Evolutionary conservation across 2,329 filamentous ascomycete species (phyloP), one percentile per base, ranked within the genome.

Genomic region (Colletotrichum karsti): DNA sequence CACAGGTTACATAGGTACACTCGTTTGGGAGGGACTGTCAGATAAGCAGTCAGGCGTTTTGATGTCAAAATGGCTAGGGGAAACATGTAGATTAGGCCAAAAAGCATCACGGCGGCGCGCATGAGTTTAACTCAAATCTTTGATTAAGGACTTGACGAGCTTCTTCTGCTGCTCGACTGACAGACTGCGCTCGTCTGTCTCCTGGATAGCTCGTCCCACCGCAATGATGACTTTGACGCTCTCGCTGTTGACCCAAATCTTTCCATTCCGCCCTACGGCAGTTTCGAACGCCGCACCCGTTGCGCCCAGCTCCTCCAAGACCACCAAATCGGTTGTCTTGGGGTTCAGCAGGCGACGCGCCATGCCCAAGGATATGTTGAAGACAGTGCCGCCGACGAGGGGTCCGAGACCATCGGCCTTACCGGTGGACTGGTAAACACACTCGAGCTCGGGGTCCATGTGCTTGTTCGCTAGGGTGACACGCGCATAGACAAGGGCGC

Each of bases 391-490:
- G 8, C 92, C 93, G 3, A 86, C 90, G 57, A 99, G 81, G 7
- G 93, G 93, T 0, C 96, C 96, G 15, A 98, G 84, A 0, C 95
- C 95, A 51, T 98, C 95, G 2, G 92, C 87, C 75, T 97, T 97
- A 26, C 95, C 95, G 0, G 95, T 98, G 2, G 91, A 87, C 0
- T 93, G 87, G 70, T 94, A 93, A 48, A 97, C 91, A 78, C 96
- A 98, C 75, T 97, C 94, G 48, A 99, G 84, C 81, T 98, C 96
- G 1, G 94, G 88, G 75, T 98, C 94, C 82, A 95, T 93, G 79
- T 95, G 92, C 71, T 91, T 91, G 74, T 93, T 92, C 18, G 93
- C 91, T 42, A 92, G 88, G 28, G 88, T 84, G 46, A 99, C 90
- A 70, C 95, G 92, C 39, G 95, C 95, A 81, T 98, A 98, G 37